Percentiles rank a stretch among this genome's conserved stretches.
phyloP scores from a whole-genome alignment of 73 alveolate species.

The Effrenium voratum region DNA sequence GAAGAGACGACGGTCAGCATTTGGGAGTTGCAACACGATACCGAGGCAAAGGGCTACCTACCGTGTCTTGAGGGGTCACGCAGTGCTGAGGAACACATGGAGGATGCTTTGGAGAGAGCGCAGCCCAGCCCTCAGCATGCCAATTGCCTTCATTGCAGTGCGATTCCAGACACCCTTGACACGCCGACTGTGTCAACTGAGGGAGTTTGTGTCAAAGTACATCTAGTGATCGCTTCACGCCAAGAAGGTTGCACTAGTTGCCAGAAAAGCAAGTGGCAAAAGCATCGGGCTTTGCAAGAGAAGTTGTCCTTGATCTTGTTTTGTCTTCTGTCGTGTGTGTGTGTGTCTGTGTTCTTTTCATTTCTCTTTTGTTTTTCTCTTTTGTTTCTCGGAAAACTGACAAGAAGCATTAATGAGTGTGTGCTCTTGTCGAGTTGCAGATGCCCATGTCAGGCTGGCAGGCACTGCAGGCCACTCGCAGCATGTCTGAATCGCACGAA shows the following conservation, averaged over 20 bases:
- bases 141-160: not conserved
- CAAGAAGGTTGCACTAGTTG: conserved; percentile 17
- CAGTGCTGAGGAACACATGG: not conserved
- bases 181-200: not conserved
- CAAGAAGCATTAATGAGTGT: too few species aligned
- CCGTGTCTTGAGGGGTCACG: not conserved
- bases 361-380: too few species aligned
- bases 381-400: too few species aligned
- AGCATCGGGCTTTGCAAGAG: too few species aligned
- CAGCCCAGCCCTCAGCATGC: not conserved
- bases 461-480: too few species aligned
- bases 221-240: not conserved
- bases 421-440: too few species aligned
- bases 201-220: not conserved
- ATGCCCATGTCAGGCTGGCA: too few species aligned
- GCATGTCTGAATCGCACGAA: too few species aligned
- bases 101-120: conserved; percentile 21
- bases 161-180: not conserved
- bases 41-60: not conserved
- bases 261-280: too few species aligned
- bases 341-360: too few species aligned
- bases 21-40: conserved; percentile 70
- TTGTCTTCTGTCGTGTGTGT: too few species aligned
- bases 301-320: too few species aligned
- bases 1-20: conserved; percentile 48